A percentile compares a stretch with the other conserved stretches of the same genome.
Conservation (phyloP, 495 filamentous ascomycete species). For the Lindgomyces ingoldianus region DNA sequence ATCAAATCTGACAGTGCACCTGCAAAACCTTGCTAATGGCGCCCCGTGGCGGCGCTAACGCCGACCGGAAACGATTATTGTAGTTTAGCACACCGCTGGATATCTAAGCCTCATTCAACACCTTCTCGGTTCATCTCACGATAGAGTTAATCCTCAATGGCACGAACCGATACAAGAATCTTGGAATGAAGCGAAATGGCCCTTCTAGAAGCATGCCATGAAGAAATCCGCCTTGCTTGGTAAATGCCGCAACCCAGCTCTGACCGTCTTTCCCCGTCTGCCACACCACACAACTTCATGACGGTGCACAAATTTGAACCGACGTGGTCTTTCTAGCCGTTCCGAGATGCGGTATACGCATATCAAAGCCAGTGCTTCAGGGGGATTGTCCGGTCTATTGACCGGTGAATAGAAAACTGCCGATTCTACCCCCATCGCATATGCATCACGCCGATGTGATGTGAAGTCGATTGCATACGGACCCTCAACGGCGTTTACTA, state of each 20-base stretch:
- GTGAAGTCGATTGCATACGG: slow-evolving; percentile 2
- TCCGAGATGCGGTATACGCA: not conserved
- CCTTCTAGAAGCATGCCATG: slow-evolving; percentile 17
- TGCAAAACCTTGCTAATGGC: not conserved
- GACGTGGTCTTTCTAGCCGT: not conserved
- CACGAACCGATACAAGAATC: not conserved
- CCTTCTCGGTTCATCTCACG: slow-evolving; percentile 3
- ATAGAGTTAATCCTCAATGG: slow-evolving; percentile 5
- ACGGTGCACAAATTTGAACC: not conserved
- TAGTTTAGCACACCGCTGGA: slow-evolving; percentile 1
- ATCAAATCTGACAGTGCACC: not conserved
- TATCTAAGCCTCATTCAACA: not conserved
- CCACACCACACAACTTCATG: too few species aligned
- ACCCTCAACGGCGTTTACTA: not conserved
- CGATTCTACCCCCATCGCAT: not conserved
- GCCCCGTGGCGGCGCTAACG: not conserved
- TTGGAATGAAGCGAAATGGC: slow-evolving; percentile 15
- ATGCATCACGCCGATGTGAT: not conserved
- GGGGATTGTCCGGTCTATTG: slow-evolving; percentile 1
- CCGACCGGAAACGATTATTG: not conserved
- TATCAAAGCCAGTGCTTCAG: not conserved
- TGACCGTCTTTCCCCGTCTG: slow-evolving; percentile 17
- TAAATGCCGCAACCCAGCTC: slow-evolving; percentile 1
- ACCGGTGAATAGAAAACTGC: not conserved
- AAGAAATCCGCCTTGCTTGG: slow-evolving; percentile 11